Percentiles rank a stretch among this genome's conserved stretches.
Conservation (phyloP, 768 basidiomycete species). For the Boletus tomentosulus region DNA sequence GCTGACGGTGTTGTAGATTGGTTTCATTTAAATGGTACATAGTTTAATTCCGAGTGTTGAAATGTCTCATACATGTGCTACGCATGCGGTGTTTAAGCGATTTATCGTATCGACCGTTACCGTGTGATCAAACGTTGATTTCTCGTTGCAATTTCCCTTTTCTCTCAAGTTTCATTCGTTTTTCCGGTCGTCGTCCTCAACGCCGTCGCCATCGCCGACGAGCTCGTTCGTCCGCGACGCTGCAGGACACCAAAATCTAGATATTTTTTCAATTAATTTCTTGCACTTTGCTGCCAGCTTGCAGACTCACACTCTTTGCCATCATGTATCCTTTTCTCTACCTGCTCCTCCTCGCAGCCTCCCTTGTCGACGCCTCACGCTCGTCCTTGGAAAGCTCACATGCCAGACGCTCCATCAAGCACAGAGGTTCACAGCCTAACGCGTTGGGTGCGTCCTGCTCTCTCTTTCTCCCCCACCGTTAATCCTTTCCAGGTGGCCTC, state of each 20-base stretch:
- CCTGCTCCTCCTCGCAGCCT: conserved; percentile 27
- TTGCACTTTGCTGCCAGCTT: background rate
- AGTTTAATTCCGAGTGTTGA: background rate
- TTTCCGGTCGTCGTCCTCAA: conserved; percentile 3
- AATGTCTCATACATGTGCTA: background rate
- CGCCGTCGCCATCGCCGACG: conserved; percentile 14
- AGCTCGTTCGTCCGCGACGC: background rate
- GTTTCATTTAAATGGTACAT: conserved; percentile 69
- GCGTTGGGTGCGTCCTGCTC: conserved; percentile 9
- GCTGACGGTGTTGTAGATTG: conserved; percentile 54
- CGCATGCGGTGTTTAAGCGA: background rate
- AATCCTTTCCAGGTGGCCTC: conserved; percentile 7
- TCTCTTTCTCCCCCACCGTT: background rate
- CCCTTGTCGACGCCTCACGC: conserved; percentile 35
- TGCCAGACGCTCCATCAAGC: conserved; percentile 31
- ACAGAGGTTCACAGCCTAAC: conserved; percentile 18
- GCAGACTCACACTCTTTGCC: conserved; percentile 40
- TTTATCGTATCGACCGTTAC: conserved; percentile 4
- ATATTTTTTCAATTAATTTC: background rate
- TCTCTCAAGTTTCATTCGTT: background rate
- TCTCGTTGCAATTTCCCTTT: conserved; percentile 3
- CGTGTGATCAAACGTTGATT: conserved; percentile 17
- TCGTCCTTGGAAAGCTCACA: conserved; percentile 36
- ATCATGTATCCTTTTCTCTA: conserved; percentile 21
- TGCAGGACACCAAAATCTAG: background rate